These are phyloP conservation scores for Leishmania mexicana DNA, from an alignment of 208 protist species.

Conservation along the genomic window DNA sequence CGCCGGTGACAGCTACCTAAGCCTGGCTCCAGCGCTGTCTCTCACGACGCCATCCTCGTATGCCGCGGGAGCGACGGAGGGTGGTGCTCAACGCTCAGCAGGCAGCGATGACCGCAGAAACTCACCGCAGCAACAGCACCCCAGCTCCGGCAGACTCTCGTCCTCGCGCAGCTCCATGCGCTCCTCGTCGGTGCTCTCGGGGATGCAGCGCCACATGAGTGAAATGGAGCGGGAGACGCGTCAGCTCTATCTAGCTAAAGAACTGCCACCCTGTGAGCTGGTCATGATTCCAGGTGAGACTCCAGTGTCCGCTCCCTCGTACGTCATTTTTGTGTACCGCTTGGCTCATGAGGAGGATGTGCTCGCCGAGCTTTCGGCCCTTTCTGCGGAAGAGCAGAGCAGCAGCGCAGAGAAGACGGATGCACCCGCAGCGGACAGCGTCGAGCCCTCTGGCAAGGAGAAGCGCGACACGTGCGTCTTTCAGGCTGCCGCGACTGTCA, in stretches of 20 bases:
- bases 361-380: slow-evolving; percentile 14
- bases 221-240: slow-evolving; percentile 10
- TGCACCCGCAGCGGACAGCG: neutral
- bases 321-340: slow-evolving; percentile 51
- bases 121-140: neutral
- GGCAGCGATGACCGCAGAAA: neutral
- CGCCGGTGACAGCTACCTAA: neutral
- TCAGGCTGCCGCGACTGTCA: slow-evolving; percentile 18
- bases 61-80: neutral
- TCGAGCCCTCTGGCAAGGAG: slow-evolving; percentile 3
- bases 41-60: neutral
- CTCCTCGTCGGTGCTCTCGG: neutral
- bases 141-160: no score
- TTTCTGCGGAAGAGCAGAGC: neutral
- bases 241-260: slow-evolving; percentile 19
- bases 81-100: neutral
- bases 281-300: slow-evolving; percentile 8
- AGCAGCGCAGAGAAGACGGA: slow-evolving; percentile 11
- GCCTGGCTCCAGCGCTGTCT: neutral
- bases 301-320: slow-evolving; percentile 1
- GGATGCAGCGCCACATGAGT: neutral
- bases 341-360: slow-evolving; percentile 41
- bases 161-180: neutral
- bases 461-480: neutral
- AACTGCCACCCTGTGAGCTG: slow-evolving; percentile 37